Percentiles rank a stretch among this genome's conserved stretches.
Conservation (phyloP, 228 moss, liverwort and hornwort species). For the Sphagnum fallax region DNA sequence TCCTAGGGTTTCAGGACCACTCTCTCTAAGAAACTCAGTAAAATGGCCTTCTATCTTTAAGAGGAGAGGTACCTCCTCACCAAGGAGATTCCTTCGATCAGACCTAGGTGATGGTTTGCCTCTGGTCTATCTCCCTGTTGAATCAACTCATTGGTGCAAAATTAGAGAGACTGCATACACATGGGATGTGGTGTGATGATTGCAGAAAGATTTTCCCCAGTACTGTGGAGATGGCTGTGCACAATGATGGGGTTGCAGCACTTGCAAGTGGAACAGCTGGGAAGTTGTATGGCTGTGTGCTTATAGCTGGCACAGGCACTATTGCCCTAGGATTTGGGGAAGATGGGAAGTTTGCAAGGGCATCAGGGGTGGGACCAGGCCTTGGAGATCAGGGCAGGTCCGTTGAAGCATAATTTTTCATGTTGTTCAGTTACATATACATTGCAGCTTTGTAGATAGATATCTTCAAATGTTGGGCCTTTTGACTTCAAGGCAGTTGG, state of each 20-base stretch:
- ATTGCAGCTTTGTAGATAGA: too few species aligned
- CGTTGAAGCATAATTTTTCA: not conserved
- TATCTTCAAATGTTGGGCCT: too few species aligned
- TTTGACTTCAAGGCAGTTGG: not conserved
- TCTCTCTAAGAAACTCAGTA: not conserved
- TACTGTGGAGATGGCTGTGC: slow-evolving; percentile 61
- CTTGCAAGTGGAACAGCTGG: slow-evolving; percentile 82
- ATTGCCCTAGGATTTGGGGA: slow-evolving; percentile 73
- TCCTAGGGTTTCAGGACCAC: not conserved
- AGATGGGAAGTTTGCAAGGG: slow-evolving; percentile 63
- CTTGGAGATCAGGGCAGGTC: slow-evolving; percentile 97
- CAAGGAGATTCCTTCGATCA: not conserved
- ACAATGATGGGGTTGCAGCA: slow-evolving; percentile 85
- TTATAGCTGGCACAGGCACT: slow-evolving; percentile 84
- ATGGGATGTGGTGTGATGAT: slow-evolving; percentile 52
- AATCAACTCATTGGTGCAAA: too few species aligned
- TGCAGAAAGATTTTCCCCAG: slow-evolving; percentile 60
- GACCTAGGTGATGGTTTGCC: not conserved
- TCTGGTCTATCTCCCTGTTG: not conserved
- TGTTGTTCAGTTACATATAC: too few species aligned
- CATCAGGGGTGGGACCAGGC: slow-evolving; percentile 72
- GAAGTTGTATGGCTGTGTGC: slow-evolving; percentile 71
- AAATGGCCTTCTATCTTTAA: not conserved
- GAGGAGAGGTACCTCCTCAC: not conserved
- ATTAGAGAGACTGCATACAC: too few species aligned